A percentile compares a stretch with the other conserved stretches of the same genome.
These are phyloP conservation scores for Entrophospora sp. DNA, from an alignment of 192 early-diverging fungal genomes.

Conservation along the genomic window DNA sequence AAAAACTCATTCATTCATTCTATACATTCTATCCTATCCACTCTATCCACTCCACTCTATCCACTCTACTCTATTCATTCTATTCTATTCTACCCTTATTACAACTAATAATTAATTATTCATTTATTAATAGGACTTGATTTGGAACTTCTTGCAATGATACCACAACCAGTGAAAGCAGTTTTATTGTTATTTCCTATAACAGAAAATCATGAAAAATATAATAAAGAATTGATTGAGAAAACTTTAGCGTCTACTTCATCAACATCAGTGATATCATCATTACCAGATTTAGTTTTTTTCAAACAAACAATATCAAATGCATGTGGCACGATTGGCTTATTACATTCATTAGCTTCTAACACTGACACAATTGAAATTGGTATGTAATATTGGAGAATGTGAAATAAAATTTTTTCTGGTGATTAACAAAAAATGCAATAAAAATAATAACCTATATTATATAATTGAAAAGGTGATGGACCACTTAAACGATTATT, in stretches of 20 bases:
- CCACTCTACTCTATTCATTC: too few species aligned
- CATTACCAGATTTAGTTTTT: constrained; percentile 63
- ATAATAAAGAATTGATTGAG: constrained; percentile 38
- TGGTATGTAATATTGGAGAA: constrained; percentile 19
- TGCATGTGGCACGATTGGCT: constrained; percentile 91
- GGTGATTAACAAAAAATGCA: not conserved
- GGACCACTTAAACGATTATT: constrained; percentile 61
- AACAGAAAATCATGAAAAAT: constrained; percentile 49
- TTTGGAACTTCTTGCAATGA: constrained; percentile 66
- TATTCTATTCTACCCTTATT: not conserved
- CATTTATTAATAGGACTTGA: constrained; percentile 55
- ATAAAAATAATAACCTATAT: not conserved
- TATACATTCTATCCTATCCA: not conserved
- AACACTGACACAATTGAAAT: constrained; percentile 44
- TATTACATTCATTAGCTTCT: constrained; percentile 84
- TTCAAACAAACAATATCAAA: constrained; percentile 83
- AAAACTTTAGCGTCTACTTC: constrained; percentile 31
- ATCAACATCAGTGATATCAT: too few species aligned
- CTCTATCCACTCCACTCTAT: too few species aligned
- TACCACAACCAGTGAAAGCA: constrained; percentile 76
- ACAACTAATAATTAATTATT: not conserved
- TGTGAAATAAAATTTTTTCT: too few species aligned
- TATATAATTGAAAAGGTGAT: constrained; percentile 25
- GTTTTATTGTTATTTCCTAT: constrained; percentile 84
- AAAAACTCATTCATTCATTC: not conserved